Base-by-base conservation (phyloP, 2,329 filamentous ascomycete genomes). In the Colletotrichum caudatum region DNA sequence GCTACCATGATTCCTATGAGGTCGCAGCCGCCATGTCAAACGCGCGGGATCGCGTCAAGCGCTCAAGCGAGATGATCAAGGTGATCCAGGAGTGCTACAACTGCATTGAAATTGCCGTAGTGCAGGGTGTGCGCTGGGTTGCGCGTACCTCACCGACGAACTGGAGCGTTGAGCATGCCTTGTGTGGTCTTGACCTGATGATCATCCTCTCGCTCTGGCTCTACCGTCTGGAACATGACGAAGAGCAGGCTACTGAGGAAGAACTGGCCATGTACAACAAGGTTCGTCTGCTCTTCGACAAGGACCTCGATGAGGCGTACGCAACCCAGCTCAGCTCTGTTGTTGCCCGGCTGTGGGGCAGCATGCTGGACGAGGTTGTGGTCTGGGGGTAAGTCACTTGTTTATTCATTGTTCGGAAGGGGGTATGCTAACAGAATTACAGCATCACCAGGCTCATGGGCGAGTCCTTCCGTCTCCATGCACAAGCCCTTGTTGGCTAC, bases 191-290 rank as follows among this genome's bases (percentile, higher is more conserved):
- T 85, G 96, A 99, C 82, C 88, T 98, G 76, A 97, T 99, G 90
- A 96, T 98, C 81, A 96, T 98, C 77, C 91, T 99, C 77, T 98
- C 94, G 78, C 87, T 98, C 76, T 99, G 96, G 96, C 92, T 99
- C 78, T 98, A 98, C 86, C 94, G 95, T 84, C 92, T 99, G 86
- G 96, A 99, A 92, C 95, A 98, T 85, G 96, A 99, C 86, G 95
- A 97, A 75, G 95, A 98, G 85, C 91, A 92, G 35, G 93, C 94
- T 44, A 93, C 91, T 39, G 92, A 93, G 76, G 94, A 97, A 78
- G 94, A 97, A 82, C 83, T 93, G 77, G 88, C 86, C 82, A 97
- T 97, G 94, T 97, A 97, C 83, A 93, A 95, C 85, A 97, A 97
- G 85, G 88, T 98, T 73, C 93, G 94, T 76, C 91, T 91, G 81